Evolutionary conservation across 2,329 filamentous ascomycete genomes (phyloP).

Genomic region (Hawksworthiomyces lignivorus): DNA sequence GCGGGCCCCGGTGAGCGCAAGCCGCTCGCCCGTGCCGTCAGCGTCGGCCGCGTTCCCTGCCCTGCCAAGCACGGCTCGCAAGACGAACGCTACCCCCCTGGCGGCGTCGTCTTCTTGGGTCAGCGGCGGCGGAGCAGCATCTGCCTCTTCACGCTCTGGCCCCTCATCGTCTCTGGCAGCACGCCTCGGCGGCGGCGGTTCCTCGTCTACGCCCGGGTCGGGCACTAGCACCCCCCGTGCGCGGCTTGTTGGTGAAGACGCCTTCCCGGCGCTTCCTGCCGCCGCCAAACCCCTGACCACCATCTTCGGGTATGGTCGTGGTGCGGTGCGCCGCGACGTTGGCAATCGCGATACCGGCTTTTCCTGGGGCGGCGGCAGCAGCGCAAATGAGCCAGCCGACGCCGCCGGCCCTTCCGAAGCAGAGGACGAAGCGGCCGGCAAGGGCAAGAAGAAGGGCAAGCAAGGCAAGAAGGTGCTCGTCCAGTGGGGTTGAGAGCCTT

Average conservation of each 20-base stretch:
- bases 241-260: conserved; percentile 40
- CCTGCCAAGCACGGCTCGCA: conserved; percentile 24
- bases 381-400: conserved; percentile 18
- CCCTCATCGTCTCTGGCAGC: conserved; percentile 12
- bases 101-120: conserved; percentile 17
- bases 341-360: conserved; percentile 40
- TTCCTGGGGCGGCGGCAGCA: conserved; percentile 36
- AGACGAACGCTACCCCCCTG: not conserved
- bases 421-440: conserved; percentile 23
- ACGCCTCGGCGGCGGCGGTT: conserved; percentile 10
- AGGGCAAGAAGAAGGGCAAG: conserved; percentile 49
- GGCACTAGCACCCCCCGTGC: not conserved
- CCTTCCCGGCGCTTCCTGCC: conserved; percentile 75
- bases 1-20: conserved; percentile 7
- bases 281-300: conserved; percentile 62
- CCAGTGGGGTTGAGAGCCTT: conserved; percentile 52
- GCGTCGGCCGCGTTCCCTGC: conserved; percentile 38
- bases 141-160: conserved; percentile 10
- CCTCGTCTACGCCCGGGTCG: not conserved
- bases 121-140: conserved; percentile 9
- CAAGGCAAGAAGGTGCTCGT: conserved; percentile 56
- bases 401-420: conserved; percentile 20
- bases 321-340: conserved; percentile 48
- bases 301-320: conserved; percentile 53
- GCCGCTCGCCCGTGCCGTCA: conserved; percentile 16